Conservation (phyloP, 2,329 filamentous ascomycete genomes). For the Colletotrichum tofieldiae region DNA sequence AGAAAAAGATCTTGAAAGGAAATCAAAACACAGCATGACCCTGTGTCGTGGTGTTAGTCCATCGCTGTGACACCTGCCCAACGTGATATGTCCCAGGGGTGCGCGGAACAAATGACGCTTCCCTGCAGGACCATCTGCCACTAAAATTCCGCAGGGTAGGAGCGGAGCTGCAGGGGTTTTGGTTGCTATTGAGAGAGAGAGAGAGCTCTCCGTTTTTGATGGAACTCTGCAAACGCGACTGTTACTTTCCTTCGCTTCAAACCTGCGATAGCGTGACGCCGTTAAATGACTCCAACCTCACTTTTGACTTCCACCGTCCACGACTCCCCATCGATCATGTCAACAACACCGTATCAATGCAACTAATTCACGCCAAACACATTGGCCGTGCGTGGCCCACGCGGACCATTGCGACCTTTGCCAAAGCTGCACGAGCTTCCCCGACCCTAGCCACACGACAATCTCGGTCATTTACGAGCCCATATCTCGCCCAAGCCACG, state of each 20-base stretch:
- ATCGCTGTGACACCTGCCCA: constrained; percentile 25
- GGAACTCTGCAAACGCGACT: constrained; percentile 35
- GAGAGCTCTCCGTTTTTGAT: constrained; percentile 38
- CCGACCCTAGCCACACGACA: constrained; percentile 24
- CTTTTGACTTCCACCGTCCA: background rate
- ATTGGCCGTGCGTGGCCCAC: constrained; percentile 44
- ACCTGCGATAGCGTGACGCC: constrained; percentile 22
- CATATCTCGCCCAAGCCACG: constrained; percentile 20
- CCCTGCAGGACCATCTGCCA: constrained; percentile 37
- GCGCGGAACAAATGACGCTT: constrained; percentile 39
- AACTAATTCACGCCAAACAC: constrained; percentile 48
- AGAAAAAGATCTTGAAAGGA: background rate
- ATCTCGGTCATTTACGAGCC: constrained; percentile 24
- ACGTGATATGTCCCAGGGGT: constrained; percentile 35
- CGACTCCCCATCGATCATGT: constrained; percentile 44
- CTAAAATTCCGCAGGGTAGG: constrained; percentile 27
- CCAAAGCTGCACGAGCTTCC: constrained; percentile 20
- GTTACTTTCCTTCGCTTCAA: background rate
- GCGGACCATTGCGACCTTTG: constrained; percentile 23
- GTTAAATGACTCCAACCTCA: constrained; percentile 22
- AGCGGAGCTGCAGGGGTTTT: constrained; percentile 39
- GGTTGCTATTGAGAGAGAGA: constrained; percentile 28
- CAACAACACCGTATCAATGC: constrained; percentile 46
- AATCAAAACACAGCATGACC: constrained; percentile 5
- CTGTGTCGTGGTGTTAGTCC: constrained; percentile 19